phyloP scores from a whole-genome alignment of 495 filamentous ascomycete genomes.

The Aspergillus steynii region DNA sequence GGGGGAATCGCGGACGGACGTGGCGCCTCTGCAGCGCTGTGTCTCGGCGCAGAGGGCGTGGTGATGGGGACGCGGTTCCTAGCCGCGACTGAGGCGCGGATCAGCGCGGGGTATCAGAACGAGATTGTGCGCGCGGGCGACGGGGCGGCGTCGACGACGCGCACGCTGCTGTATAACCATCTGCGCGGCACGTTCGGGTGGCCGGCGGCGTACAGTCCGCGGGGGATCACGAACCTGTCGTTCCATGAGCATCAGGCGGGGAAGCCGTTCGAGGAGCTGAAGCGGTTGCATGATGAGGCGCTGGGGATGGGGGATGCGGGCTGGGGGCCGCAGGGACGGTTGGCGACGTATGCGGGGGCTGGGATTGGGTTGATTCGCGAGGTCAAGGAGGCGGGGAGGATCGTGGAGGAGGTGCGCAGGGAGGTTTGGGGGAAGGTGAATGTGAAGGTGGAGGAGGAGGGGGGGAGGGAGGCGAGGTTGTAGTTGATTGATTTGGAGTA shows the following conservation, averaged over 20 bases:
- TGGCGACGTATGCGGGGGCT: slow-evolving; percentile 71
- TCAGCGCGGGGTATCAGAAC: slow-evolving; percentile 58
- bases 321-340: slow-evolving; percentile 62
- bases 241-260: slow-evolving; percentile 60
- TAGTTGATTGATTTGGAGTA: too few relatives aligned
- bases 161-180: slow-evolving; percentile 70
- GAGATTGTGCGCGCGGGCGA: slow-evolving; percentile 61
- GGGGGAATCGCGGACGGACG: slow-evolving; percentile 72
- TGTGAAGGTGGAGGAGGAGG: background rate
- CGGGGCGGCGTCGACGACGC: slow-evolving; percentile 62
- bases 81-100: slow-evolving; percentile 62
- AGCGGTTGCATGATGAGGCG: slow-evolving; percentile 57
- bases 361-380: slow-evolving; percentile 52
- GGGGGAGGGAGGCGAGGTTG: background rate
- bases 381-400: slow-evolving; percentile 41
- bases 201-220: slow-evolving; percentile 63
- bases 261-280: slow-evolving; percentile 57
- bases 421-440: slow-evolving; percentile 4
- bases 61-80: slow-evolving; percentile 75
- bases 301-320: slow-evolving; percentile 54
- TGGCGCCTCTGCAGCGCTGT: slow-evolving; percentile 62
- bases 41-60: slow-evolving; percentile 65
- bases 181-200: slow-evolving; percentile 68
- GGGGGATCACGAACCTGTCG: slow-evolving; percentile 63
- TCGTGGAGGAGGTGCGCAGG: slow-evolving; percentile 28